Evolutionary conservation across 2,329 filamentous ascomycete genomes (phyloP).

Genomic region (Incumbomyces lentus): DNA sequence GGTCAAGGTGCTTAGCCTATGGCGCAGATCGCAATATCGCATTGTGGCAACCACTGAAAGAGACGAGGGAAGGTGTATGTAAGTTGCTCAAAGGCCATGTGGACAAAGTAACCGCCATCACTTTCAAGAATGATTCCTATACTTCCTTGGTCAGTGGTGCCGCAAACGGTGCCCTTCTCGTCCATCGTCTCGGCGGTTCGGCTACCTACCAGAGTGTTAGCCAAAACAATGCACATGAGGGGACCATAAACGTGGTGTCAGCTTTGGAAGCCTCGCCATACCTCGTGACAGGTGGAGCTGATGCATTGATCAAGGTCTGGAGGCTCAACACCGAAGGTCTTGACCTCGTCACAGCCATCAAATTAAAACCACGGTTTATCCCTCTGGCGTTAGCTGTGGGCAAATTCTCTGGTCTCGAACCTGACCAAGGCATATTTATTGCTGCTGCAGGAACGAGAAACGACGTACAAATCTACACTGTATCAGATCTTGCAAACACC

Average conservation of each 20-base stretch:
- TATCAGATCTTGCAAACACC: constrained; percentile 33
- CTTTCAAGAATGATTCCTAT: constrained; percentile 40
- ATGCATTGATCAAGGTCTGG: constrained; percentile 59
- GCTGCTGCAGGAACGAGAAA: constrained; percentile 79
- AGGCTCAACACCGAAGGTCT: constrained; percentile 38
- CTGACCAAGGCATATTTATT: constrained; percentile 47
- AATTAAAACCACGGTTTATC: constrained; percentile 67
- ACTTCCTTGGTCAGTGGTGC: constrained; percentile 65
- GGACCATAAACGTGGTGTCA: constrained; percentile 58
- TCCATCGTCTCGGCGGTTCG: constrained; percentile 41
- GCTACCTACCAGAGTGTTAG: background rate
- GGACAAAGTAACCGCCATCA: constrained; percentile 71
- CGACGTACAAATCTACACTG: constrained; percentile 68
- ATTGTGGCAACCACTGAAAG: constrained; percentile 59
- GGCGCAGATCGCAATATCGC: constrained; percentile 83
- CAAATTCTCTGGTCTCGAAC: constrained; percentile 43
- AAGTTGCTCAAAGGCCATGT: constrained; percentile 64
- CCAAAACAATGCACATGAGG: constrained; percentile 57
- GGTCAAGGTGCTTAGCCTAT: constrained; percentile 66
- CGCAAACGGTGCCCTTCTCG: constrained; percentile 63
- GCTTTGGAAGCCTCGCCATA: constrained; percentile 35
- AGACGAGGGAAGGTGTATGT: constrained; percentile 47
- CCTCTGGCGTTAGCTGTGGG: constrained; percentile 66
- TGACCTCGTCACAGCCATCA: constrained; percentile 58
- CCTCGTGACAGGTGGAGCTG: constrained; percentile 52